These are phyloP conservation scores for Boletus edulis DNA, from an alignment of 768 basidiomycete species.

Conservation along the genomic window DNA sequence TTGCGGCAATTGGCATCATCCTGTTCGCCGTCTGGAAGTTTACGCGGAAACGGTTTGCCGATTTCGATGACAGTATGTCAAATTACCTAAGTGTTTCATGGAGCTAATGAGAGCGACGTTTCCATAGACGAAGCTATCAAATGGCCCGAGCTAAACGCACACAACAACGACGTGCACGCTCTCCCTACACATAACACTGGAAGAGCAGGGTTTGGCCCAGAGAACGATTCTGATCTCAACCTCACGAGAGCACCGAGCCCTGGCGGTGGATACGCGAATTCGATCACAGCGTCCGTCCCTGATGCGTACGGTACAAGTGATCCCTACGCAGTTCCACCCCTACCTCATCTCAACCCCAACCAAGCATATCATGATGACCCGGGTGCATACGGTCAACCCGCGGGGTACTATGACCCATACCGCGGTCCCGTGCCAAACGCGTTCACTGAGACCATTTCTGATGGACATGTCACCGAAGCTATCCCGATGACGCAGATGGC, in stretches of 20 bases:
- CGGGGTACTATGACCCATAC: conserved; percentile 77
- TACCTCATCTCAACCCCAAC: conserved; percentile 78
- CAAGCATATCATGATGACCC: conserved; percentile 78
- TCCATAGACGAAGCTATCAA: conserved; percentile 77
- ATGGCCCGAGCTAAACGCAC: conserved; percentile 84
- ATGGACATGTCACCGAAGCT: conserved; percentile 46
- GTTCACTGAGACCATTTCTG: conserved; percentile 42
- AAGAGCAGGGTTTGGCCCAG: conserved; percentile 60
- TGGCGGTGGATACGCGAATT: conserved; percentile 46
- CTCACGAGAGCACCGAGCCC: conserved; percentile 51
- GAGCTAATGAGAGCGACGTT: background rate
- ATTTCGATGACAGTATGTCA: conserved; percentile 77
- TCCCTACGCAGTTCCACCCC: conserved; percentile 80
- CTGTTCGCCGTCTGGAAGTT: conserved; percentile 86
- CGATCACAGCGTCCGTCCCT: conserved; percentile 42
- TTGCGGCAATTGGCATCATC: conserved; percentile 67
- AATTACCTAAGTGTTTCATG: conserved; percentile 13
- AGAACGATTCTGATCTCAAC: conserved; percentile 58
- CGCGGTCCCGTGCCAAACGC: conserved; percentile 70
- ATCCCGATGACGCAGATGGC: conserved; percentile 76
- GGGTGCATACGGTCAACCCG: conserved; percentile 33
- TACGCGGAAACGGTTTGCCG: conserved; percentile 70
- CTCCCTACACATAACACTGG: conserved; percentile 70
- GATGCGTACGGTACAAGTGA: conserved; percentile 45
- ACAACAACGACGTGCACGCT: conserved; percentile 54